phyloP scores from a whole-genome alignment of 352 stramenopile genomes.

The Blastocystis sp. region DNA sequence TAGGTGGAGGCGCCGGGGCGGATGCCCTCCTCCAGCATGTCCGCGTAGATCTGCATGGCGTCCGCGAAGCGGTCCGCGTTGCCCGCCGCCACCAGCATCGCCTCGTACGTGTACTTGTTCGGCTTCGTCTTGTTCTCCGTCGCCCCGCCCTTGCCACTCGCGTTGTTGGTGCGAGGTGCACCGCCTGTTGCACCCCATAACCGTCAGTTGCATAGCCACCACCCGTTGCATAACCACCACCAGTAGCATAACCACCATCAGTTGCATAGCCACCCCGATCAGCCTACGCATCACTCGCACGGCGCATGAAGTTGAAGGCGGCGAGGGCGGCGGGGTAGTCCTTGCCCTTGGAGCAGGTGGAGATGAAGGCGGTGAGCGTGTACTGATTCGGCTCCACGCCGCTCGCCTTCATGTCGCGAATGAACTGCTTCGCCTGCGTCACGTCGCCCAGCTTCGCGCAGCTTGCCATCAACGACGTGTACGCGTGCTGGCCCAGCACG shows the following conservation, averaged over 20 bases:
- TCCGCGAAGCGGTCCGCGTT: slow-evolving; percentile 23
- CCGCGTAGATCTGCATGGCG: slow-evolving; percentile 44
- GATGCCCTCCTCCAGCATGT: slow-evolving; percentile 62
- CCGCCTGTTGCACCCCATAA: no score
- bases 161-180: no score
- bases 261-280: no score
- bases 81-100: slow-evolving; percentile 61
- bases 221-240: no score
- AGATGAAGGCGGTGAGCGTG: slow-evolving; percentile 62
- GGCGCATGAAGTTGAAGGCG: slow-evolving; percentile 62
- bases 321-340: slow-evolving; percentile 41
- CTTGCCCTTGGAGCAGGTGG: slow-evolving; percentile 62
- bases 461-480: slow-evolving; percentile 64
- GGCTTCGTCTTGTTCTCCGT: neutral
- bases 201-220: no score
- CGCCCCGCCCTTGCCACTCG: no score
- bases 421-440: slow-evolving; percentile 36
- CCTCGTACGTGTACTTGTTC: slow-evolving; percentile 69
- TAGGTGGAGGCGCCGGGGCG: slow-evolving; percentile 47
- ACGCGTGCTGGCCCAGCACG: slow-evolving; percentile 67
- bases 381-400: slow-evolving; percentile 59
- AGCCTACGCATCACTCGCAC: neutral
- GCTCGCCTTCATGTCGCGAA: slow-evolving; percentile 48
- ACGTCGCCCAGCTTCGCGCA: slow-evolving; percentile 63
- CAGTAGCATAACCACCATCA: neutral